phyloP scores from a whole-genome alignment of 176 grass and related monocot species.

The Melocanna baccifera region DNA sequence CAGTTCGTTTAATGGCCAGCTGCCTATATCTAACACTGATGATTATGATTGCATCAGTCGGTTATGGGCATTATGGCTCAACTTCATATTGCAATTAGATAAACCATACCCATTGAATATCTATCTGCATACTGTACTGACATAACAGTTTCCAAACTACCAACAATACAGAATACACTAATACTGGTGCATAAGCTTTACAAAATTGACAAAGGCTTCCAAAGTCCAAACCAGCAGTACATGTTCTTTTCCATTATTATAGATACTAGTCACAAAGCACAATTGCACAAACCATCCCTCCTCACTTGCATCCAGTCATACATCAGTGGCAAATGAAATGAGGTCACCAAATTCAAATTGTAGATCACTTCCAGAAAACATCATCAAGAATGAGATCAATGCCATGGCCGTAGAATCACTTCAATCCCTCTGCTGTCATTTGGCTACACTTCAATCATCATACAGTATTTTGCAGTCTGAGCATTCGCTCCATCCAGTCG shows the following conservation, averaged over 20 bases:
- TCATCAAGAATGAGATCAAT: slow-evolving; percentile 4
- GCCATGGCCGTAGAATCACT: neutral
- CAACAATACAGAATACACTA: neutral
- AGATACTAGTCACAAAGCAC: slow-evolving; percentile 1
- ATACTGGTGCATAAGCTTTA: neutral
- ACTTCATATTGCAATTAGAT: neutral
- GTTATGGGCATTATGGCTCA: neutral
- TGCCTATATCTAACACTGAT: neutral
- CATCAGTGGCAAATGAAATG: neutral
- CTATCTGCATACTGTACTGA: neutral
- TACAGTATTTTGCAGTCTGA: neutral
- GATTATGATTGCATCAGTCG: neutral
- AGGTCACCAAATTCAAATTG: neutral
- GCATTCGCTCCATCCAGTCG: slow-evolving; percentile 76
- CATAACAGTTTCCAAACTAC: neutral
- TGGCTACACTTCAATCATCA: neutral
- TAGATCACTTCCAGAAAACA: slow-evolving; percentile 3
- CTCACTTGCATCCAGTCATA: neutral
- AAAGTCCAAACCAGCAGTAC: neutral
- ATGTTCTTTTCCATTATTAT: neutral
- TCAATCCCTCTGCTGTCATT: neutral
- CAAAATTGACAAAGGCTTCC: neutral
- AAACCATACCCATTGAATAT: neutral
- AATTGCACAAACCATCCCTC: neutral
- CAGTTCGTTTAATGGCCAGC: neutral